A percentile compares a stretch with the other conserved stretches of the same genome.
Evolutionary conservation across 495 filamentous ascomycete species (phyloP).

Genomic region (Trichoderma reesei): DNA sequence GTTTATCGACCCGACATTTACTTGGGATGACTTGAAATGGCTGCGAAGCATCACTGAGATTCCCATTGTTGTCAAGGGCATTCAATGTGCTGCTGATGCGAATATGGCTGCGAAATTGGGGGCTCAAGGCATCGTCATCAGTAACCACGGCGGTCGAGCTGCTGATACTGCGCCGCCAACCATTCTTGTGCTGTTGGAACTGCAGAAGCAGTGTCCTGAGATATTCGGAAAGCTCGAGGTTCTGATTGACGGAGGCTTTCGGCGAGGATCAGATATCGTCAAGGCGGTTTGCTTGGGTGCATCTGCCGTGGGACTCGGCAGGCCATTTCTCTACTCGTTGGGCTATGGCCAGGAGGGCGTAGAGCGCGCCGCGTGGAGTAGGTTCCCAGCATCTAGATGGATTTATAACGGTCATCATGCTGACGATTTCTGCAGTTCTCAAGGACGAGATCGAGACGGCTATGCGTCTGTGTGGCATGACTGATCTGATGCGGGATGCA

Average conservation of each 20-base stretch:
- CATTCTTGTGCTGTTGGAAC: constrained; percentile 52
- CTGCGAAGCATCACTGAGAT: constrained; percentile 30
- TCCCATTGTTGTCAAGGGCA: constrained; percentile 53
- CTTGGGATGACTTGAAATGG: constrained; percentile 58
- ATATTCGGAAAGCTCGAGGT: constrained; percentile 55
- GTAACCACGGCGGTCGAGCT: constrained; percentile 63
- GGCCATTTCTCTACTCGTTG: constrained; percentile 49
- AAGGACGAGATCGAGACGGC: constrained; percentile 32
- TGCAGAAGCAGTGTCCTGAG: constrained; percentile 49
- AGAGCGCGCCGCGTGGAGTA: constrained; percentile 50
- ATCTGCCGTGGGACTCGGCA: constrained; percentile 53
- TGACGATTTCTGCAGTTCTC: constrained; percentile 16
- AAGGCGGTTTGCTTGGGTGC: constrained; percentile 60
- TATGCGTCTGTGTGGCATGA: constrained; percentile 26
- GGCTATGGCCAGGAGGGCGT: constrained; percentile 72
- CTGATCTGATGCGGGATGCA: constrained; percentile 14
- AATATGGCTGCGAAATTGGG: constrained; percentile 43
- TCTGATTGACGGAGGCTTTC: constrained; percentile 57
- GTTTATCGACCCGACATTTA: constrained; percentile 56
- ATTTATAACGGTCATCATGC: background rate
- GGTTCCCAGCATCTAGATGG: constrained; percentile 16
- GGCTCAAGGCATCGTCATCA: constrained; percentile 50
- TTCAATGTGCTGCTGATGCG: constrained; percentile 54
- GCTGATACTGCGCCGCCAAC: constrained; percentile 55
- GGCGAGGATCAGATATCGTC: constrained; percentile 56